Evolutionary conservation across 2,329 filamentous ascomycete species (phyloP).

Genomic region (Cytospora piceae): DNA sequence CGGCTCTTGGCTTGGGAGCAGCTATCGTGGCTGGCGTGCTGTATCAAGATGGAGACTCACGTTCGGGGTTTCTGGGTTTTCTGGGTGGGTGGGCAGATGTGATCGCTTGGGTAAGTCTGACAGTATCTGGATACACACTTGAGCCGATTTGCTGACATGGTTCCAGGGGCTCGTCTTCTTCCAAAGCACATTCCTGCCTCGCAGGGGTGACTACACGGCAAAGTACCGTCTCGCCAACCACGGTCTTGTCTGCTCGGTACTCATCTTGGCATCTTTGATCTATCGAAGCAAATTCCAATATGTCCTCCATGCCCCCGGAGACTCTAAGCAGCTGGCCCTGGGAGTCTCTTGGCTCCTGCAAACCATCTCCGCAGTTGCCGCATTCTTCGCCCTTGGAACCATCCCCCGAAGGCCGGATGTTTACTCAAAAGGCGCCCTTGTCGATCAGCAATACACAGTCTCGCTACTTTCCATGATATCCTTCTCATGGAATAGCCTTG

Average conservation of each 20-base stretch:
- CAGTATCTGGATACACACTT: not conserved
- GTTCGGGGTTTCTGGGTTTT: not conserved
- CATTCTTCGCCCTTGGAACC: conserved; percentile 36
- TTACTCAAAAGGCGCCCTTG: conserved; percentile 37
- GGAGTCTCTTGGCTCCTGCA: conserved; percentile 38
- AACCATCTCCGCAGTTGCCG: conserved; percentile 32
- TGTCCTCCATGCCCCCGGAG: conserved; percentile 31
- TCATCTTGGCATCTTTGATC: conserved; percentile 34
- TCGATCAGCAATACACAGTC: conserved; percentile 42
- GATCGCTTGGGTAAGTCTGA: conserved; percentile 34
- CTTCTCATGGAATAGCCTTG: conserved; percentile 40
- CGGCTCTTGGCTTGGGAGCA: conserved; percentile 35
- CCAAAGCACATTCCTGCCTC: conserved; percentile 38
- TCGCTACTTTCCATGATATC: conserved; percentile 38
- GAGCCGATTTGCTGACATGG: conserved; percentile 12
- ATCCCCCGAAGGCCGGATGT: conserved; percentile 42
- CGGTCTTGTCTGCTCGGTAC: conserved; percentile 35
- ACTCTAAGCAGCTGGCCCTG: conserved; percentile 24
- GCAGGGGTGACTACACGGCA: conserved; percentile 35
- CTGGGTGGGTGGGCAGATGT: conserved; percentile 33
- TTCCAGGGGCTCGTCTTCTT: conserved; percentile 35
- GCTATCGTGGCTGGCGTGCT: conserved; percentile 35
- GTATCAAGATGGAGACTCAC: not conserved
- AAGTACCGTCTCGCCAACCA: conserved; percentile 37
- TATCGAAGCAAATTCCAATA: conserved; percentile 37